Evolutionary conservation across 306 rosid genomes (phyloP), one percentile per base, ranked within the genome.

Genomic region (Comarum palustre): DNA sequence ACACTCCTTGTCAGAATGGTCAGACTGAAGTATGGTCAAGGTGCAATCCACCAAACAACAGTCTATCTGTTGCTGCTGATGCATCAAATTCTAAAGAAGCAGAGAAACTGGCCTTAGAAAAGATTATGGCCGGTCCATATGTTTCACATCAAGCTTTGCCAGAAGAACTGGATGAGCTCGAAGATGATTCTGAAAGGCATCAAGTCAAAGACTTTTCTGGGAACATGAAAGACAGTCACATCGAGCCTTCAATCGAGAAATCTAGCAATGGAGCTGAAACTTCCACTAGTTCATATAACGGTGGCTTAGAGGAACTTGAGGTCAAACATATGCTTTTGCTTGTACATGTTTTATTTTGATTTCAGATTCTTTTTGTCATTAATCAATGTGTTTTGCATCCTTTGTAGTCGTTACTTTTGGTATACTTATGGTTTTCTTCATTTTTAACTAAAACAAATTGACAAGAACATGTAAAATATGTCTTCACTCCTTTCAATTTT

Each of bases 291-390:
- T 75, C 81, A 69, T 75, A 51, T 73, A 82, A 64, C 59, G 87
- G 83, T 38, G 83, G 73, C 85, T 68, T 86, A 86, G 99, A 91
- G 73, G 97, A 94, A 88, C 99, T 94, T 66, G 99, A 94, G 99
- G 99, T 86, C 77, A 68, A 72, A 41, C 74, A 60, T 72, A 65
- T 75, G 68, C 74, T 66, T 77, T 80, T 73, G 36, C 47, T 71
- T 78, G 41, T 79, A 46, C 73, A 47, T 12, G 0, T 32, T 11
- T 3, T 48, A 31, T 19, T 39, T 47, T 14, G 6, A 19, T 15
- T 64, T 66, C 46, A 8, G 42, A 31, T 68, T 58, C 45, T 13
- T 12, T 42, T 15, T 24, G 24, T 32, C 16, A 29, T 22, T 19
- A 39, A 71, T 50, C 43, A 59, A 45, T 46, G 20, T 70, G 31